phyloP scores from a whole-genome alignment of 139 green algal genomes.

The Closterium sp. region DNA sequence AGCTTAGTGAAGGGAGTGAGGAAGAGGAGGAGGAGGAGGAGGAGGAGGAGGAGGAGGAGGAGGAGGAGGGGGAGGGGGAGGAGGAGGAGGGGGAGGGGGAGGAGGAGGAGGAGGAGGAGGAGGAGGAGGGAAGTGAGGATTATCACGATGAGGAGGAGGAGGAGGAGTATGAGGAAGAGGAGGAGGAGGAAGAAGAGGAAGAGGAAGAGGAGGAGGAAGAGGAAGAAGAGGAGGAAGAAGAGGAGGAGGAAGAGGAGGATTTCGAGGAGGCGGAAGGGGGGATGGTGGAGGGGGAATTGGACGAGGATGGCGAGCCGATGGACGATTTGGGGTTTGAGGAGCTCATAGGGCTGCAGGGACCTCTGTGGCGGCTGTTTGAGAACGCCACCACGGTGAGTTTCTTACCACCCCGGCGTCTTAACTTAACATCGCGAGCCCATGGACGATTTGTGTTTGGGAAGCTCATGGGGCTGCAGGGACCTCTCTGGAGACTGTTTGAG shows the following conservation, averaged over 20 bases:
- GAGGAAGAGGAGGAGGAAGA: not conserved
- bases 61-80: not conserved
- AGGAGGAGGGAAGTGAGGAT: not conserved
- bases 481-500: too few relatives aligned
- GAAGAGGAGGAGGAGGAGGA: not conserved
- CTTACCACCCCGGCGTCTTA: too few relatives aligned
- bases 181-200: not conserved
- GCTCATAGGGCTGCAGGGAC: conserved; percentile 61
- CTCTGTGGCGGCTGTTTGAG: conserved; percentile 52
- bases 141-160: not conserved
- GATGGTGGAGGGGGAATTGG: conserved; percentile 10
- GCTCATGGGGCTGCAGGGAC: too few relatives aligned
- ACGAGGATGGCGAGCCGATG: conserved; percentile 31
- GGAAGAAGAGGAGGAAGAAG: not conserved
- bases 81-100: not conserved
- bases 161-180: not conserved
- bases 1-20: not conserved
- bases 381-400: conserved; percentile 58
- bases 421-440: too few relatives aligned
- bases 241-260: not conserved
- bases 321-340: conserved; percentile 65
- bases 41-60: not conserved
- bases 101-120: not conserved
- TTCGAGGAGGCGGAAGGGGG: not conserved
- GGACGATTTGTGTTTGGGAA: too few relatives aligned